Conservation (phyloP, 2,329 filamentous ascomycete species). For the Pseudogymnoascus sp. region DNA sequence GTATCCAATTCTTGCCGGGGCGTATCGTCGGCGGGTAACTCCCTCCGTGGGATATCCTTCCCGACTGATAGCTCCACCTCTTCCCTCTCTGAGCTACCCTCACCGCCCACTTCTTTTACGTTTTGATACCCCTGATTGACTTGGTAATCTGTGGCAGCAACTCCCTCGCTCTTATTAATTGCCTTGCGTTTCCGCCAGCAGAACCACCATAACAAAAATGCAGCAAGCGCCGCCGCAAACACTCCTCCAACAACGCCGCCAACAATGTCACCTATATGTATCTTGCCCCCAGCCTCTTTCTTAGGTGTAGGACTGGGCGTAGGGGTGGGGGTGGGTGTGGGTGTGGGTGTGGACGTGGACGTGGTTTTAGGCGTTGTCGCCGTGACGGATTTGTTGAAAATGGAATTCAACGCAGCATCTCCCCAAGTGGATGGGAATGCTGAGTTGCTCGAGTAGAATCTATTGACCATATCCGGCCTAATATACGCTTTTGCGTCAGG, state of each 20-base stretch:
- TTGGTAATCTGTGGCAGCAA: background rate
- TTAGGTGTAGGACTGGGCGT: background rate
- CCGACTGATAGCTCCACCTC: background rate
- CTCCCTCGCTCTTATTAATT: background rate
- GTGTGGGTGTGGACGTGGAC: too few relatives aligned
- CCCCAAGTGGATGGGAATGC: background rate
- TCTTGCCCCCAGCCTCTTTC: background rate
- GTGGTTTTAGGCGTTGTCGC: background rate
- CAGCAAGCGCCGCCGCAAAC: slow-evolving; percentile 59
- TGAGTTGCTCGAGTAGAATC: slow-evolving; percentile 10
- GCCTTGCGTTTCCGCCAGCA: slow-evolving; percentile 31
- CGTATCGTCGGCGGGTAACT: background rate
- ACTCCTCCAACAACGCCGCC: slow-evolving; percentile 86
- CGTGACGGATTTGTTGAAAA: background rate
- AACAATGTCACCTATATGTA: slow-evolving; percentile 76
- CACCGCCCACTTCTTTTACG: background rate
- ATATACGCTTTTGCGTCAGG: slow-evolving; percentile 13
- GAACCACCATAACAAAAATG: slow-evolving; percentile 80
- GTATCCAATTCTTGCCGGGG: background rate
- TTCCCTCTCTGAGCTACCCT: background rate
- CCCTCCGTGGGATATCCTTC: background rate
- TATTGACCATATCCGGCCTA: slow-evolving; percentile 13
- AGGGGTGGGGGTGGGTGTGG: background rate
- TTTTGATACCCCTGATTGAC: background rate
- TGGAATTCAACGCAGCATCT: background rate